These are phyloP conservation scores for Penicillium hordei DNA, from an alignment of 2,329 filamentous ascomycete species.

Conservation along the genomic window DNA sequence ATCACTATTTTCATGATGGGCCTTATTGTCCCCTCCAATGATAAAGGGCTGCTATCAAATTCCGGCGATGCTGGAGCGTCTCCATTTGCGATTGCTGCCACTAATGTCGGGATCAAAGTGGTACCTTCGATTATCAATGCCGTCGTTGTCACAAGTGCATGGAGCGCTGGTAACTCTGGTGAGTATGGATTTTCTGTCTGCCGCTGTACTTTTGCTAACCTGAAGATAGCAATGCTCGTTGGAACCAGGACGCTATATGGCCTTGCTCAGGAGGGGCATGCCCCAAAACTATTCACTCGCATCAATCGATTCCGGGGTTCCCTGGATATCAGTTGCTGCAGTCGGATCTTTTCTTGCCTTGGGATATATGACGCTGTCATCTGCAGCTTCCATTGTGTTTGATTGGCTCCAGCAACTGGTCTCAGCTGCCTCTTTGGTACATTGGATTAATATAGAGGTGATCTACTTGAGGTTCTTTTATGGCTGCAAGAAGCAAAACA, in stretches of 20 bases:
- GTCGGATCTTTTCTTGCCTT: slow-evolving; percentile 56
- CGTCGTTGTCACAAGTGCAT: slow-evolving; percentile 19
- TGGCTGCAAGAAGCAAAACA: slow-evolving; percentile 38
- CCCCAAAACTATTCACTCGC: slow-evolving; percentile 29
- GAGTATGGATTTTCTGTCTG: neutral
- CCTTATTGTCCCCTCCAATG: slow-evolving; percentile 44
- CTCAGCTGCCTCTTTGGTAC: slow-evolving; percentile 38
- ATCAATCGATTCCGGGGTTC: slow-evolving; percentile 51
- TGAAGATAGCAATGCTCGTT: slow-evolving; percentile 25
- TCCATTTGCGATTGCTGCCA: slow-evolving; percentile 43
- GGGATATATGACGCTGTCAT: slow-evolving; percentile 62
- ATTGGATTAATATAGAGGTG: slow-evolving; percentile 60
- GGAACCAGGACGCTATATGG: slow-evolving; percentile 37
- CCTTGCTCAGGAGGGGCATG: slow-evolving; percentile 37
- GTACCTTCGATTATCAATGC: slow-evolving; percentile 9
- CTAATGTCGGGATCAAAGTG: slow-evolving; percentile 37
- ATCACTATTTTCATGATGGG: slow-evolving; percentile 52
- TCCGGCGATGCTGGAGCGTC: slow-evolving; percentile 7
- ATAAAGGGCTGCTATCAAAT: slow-evolving; percentile 41
- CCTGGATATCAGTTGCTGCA: slow-evolving; percentile 54
- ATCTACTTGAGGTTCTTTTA: slow-evolving; percentile 56
- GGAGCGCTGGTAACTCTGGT: slow-evolving; percentile 42
- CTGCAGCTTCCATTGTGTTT: slow-evolving; percentile 57
- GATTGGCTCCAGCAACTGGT: slow-evolving; percentile 66
- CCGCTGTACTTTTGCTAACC: neutral